These are phyloP conservation scores for Yamadazyma paraphyllophila DNA, from an alignment of 805 yeast species.

Conservation along the genomic window DNA sequence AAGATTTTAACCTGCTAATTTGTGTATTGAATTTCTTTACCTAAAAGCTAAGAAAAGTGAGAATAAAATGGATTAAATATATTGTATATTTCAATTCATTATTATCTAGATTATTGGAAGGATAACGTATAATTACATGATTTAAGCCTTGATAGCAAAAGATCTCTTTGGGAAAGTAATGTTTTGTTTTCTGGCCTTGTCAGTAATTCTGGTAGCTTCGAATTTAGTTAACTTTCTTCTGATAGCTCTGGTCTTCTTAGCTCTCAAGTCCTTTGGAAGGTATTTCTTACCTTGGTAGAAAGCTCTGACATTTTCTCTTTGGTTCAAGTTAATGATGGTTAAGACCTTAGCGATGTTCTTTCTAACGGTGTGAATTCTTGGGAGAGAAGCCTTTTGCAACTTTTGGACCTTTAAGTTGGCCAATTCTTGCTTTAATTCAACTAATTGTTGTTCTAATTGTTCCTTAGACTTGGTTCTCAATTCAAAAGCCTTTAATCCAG, in stretches of 20 bases:
- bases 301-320: constrained; percentile 92
- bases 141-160: constrained; percentile 97
- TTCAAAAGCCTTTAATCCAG: constrained; percentile 93
- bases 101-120: constrained; percentile 7
- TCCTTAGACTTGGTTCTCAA: constrained; percentile 96
- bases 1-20: not conserved
- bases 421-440: constrained; percentile 94
- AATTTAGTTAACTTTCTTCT: constrained; percentile 91
- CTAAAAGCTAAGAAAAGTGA: not conserved
- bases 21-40: constrained; percentile 1
- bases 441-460: constrained; percentile 90
- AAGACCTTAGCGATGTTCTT: constrained; percentile 98
- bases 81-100: constrained; percentile 8
- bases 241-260: constrained; percentile 99
- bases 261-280: constrained; percentile 98
- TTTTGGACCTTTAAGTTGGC: constrained; percentile 95
- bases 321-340: constrained; percentile 94
- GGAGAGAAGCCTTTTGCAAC: constrained; percentile 86
- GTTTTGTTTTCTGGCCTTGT: constrained; percentile 86
- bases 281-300: constrained; percentile 93
- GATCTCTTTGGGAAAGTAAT: constrained; percentile 98
- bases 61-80: constrained; percentile 6
- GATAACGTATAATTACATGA: constrained; percentile 11
- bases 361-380: constrained; percentile 96
- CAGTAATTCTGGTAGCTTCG: constrained; percentile 81